Conservation (phyloP, 805 yeast species). For the Saturnispora diversa region DNA sequence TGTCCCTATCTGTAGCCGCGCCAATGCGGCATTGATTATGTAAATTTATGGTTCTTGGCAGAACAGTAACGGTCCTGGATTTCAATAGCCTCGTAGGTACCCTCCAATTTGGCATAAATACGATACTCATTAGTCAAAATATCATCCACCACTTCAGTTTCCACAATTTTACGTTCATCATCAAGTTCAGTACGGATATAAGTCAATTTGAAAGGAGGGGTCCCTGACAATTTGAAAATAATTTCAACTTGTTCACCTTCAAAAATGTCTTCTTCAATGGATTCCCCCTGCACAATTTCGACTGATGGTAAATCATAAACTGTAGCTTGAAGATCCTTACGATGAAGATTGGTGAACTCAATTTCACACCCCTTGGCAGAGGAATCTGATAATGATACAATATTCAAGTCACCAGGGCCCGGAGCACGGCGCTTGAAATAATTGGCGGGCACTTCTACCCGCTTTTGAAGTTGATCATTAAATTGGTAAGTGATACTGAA, state of each 20-base stretch:
- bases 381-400: slow-evolving; percentile 66
- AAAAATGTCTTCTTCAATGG: slow-evolving; percentile 71
- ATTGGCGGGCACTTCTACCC: slow-evolving; percentile 36
- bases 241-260: slow-evolving; percentile 94
- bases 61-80: slow-evolving; percentile 79
- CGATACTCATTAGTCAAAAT: slow-evolving; percentile 63
- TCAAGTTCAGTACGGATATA: slow-evolving; percentile 57
- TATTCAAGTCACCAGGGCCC: slow-evolving; percentile 65
- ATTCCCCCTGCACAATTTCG: slow-evolving; percentile 72
- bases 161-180: slow-evolving; percentile 34
- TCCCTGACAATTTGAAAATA: slow-evolving; percentile 71
- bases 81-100: slow-evolving; percentile 87
- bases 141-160: slow-evolving; percentile 55
- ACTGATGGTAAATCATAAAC: slow-evolving; percentile 61
- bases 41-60: slow-evolving; percentile 27
- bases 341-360: slow-evolving; percentile 35
- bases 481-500: slow-evolving; percentile 69
- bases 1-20: too few species aligned
- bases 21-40: neutral
- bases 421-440: slow-evolving; percentile 64
- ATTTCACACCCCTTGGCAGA: slow-evolving; percentile 58
- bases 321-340: slow-evolving; percentile 26
- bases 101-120: slow-evolving; percentile 76
- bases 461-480: slow-evolving; percentile 47
- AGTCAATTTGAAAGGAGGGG: slow-evolving; percentile 83